A percentile compares a stretch with the other conserved stretches of the same genome.
phyloP scores from a whole-genome alignment of 352 stramenopile genomes.

The Phytopythium ostracodes region DNA sequence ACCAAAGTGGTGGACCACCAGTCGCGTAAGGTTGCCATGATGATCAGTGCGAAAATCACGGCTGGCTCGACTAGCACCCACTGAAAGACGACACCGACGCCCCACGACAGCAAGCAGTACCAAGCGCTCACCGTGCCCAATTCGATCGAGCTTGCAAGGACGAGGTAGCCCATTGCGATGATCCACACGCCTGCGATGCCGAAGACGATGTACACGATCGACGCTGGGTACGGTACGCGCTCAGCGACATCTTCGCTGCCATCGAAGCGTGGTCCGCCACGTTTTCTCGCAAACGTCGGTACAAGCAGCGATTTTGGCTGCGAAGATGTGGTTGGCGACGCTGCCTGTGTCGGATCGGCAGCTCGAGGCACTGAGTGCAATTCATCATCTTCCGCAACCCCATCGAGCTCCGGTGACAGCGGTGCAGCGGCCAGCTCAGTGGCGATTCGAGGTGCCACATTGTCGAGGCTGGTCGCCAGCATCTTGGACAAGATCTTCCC shows the following conservation, averaged over 20 bases:
- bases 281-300: conserved; percentile 1
- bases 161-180: conserved; percentile 31
- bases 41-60: conserved; percentile 43
- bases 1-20: conserved; percentile 56
- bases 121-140: conserved; percentile 47
- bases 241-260: conserved; percentile 6
- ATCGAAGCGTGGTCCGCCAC: not conserved
- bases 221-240: conserved; percentile 61
- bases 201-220: conserved; percentile 57
- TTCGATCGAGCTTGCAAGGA: conserved; percentile 38
- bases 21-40: conserved; percentile 41
- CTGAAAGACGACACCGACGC: conserved; percentile 41
- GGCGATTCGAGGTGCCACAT: conserved; percentile 40
- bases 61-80: conserved; percentile 43
- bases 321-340: not conserved
- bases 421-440: conserved; percentile 33
- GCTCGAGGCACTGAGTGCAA: not conserved
- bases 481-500: conserved; percentile 67
- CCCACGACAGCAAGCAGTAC: conserved; percentile 48
- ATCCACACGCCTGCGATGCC: conserved; percentile 37
- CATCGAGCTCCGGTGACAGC: conserved; percentile 7
- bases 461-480: conserved; percentile 49
- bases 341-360: not conserved
- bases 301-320: conserved; percentile 1
- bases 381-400: not conserved